Percentiles rank a stretch among this genome's conserved stretches.
These are phyloP conservation scores for Escallonia herrerae DNA, from an alignment of 129 eudicot genomes.

Conservation along the genomic window DNA sequence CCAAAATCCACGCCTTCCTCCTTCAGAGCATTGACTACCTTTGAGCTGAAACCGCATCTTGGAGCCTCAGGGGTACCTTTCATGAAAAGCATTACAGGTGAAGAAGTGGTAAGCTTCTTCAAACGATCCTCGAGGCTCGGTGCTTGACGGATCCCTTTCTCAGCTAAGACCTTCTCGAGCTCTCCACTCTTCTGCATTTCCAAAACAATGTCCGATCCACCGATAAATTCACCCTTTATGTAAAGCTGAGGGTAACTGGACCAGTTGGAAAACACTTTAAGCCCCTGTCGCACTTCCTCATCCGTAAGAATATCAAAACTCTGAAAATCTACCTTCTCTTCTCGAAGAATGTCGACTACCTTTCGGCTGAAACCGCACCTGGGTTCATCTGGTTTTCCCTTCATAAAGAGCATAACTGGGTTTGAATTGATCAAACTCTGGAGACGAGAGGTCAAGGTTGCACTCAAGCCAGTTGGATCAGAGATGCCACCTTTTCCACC, in stretches of 20 bases:
- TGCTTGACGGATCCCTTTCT: constrained; percentile 45
- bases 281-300: constrained; percentile 94
- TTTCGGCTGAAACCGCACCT: constrained; percentile 91
- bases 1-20: constrained; percentile 78
- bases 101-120: constrained; percentile 46
- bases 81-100: constrained; percentile 79
- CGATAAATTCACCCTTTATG: constrained; percentile 81
- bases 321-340: constrained; percentile 62
- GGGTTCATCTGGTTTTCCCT: constrained; percentile 90
- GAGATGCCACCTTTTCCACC: constrained; percentile 50
- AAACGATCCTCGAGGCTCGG: constrained; percentile 55
- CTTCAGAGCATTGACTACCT: constrained; percentile 75
- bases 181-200: constrained; percentile 99
- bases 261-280: constrained; percentile 90
- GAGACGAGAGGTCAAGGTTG: constrained; percentile 54
- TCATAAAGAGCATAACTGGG: constrained; percentile 89
- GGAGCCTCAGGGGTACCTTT: constrained; percentile 91
- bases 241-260: constrained; percentile 96
- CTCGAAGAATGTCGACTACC: constrained; percentile 80
- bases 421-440: constrained; percentile 46
- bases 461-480: constrained; percentile 62
- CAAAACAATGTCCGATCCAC: constrained; percentile 89
- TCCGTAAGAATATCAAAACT: constrained; percentile 75
- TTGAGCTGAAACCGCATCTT: constrained; percentile 89
- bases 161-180: constrained; percentile 52